Evolutionary conservation across 208 protist species (phyloP), one percentile per base, ranked within the genome.

Genomic region (Leishmania mexicana): DNA sequence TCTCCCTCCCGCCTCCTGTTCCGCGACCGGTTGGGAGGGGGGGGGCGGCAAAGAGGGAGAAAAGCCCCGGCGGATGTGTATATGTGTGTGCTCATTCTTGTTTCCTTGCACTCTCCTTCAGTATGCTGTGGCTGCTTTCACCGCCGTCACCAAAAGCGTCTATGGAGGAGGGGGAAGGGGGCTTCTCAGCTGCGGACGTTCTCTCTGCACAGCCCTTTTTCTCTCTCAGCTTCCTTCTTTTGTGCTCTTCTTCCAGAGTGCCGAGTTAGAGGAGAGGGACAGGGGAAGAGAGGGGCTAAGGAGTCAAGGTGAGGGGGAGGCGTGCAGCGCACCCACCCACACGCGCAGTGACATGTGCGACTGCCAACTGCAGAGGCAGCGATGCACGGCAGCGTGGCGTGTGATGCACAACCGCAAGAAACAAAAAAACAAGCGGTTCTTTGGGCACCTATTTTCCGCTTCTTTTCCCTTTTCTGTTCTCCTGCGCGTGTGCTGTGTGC

Each of bases 391-490:
- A 31, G 21, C 19, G 49, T 19, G 51, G 35, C 31, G n/a, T 8
- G 72, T 28, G 31, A 45, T 13, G 72, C 11, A 60, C 47, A 15
- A 54, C 49, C 24, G 10, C 49, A 45, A 51, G 58, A 62, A 11
- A 40, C 49, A 38, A 4, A 58, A 58, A 42, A 35, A 47, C 45
- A 58, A 35, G 45, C 40, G 45, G 68, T 51, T 51, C 21, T 35
- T 24, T 62, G 19, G 51, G 72, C 49, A 10, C 62, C 10, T 62
- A 31, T 47, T 62, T 76, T 62, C 28, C 70, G 24, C 17, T 35
- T 60, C 35, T 58, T 76, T 62, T 70, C 58, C 60, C 38, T 38
- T 76, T 38, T 74, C 24, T 81, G 13, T 77, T 40, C 53, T 75
- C 42, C 28, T 68, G 17, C 60, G 64, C 38, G 47, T 31, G 47